Base-by-base conservation (phyloP, 139 green algal genomes). In the Monoraphidium neglectum region DNA sequence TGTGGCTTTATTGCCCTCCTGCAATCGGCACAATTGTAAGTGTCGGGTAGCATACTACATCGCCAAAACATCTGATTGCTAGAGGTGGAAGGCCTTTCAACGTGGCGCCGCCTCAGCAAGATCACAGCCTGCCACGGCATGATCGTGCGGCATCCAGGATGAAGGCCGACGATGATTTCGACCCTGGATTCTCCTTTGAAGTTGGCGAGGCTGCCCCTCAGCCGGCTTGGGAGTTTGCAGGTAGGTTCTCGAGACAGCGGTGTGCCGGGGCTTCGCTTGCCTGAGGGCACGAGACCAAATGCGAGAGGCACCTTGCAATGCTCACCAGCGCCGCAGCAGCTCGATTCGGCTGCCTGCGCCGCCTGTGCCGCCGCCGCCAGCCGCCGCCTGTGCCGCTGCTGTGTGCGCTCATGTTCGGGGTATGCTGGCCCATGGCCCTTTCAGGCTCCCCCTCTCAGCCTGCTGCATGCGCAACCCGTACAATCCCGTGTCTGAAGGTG, bases 161-260 rank as follows among this genome's bases (percentile, higher is more conserved):
- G n/a, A 76, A 67, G 69, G 73, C 62, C 23, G 70, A 23, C 53
- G 82, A 63, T 2, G 86, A 96, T 37, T 87, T 96, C 28, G 87
- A 92, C 57, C 83, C 90, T 0, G 71, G 46, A 37, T 96, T 96
- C 72, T 60, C 28, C 2, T 96, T 94, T 36, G 87, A 93, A 10
- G 69, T 68, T 3, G 77, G 70, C 13, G 80, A 70, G 37, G 60
- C 63, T 1, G 51, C 72, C 12, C 62, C 68, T 3, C 91, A 95
- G 70, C 81, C 91, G 3, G 85, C 92, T 37, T 97, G 92, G 92
- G 91, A 95, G 54, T 90, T 95, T 66, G 61, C 74, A 80, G 87
- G 92, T 93, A 60, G 6, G 77, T 23, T 43, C 12, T 12, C 38
- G 30, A 36, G 21, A 21, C 33, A 26, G 5, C 47, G 4, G 13